These are phyloP conservation scores for Alternaria viburni DNA, from an alignment of 2,329 filamentous ascomycete genomes.

Conservation along the genomic window DNA sequence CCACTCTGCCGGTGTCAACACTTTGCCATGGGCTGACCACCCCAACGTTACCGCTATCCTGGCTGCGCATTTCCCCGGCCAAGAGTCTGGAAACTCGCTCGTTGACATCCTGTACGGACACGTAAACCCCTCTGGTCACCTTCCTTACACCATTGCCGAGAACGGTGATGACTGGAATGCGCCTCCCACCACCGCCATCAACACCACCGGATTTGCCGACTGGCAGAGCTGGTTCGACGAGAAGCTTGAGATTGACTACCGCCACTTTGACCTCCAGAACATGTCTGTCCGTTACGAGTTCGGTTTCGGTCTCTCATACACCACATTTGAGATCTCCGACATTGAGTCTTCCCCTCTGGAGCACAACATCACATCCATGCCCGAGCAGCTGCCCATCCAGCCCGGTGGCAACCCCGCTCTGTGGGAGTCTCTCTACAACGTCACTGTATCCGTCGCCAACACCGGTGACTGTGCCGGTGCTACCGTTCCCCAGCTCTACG, in stretches of 20 bases:
- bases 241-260: conserved; percentile 78
- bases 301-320: conserved; percentile 77
- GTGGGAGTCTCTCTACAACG: conserved; percentile 71
- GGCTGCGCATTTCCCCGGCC: conserved; percentile 51
- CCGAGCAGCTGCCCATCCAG: conserved; percentile 53
- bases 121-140: conserved; percentile 76
- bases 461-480: conserved; percentile 63
- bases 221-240: conserved; percentile 62
- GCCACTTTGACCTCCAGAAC: conserved; percentile 71
- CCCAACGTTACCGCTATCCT: conserved; percentile 54
- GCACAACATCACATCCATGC: conserved; percentile 66
- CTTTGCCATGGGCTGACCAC: conserved; percentile 51
- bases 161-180: conserved; percentile 69
- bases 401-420: conserved; percentile 56
- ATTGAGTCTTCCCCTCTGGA: conserved; percentile 61
- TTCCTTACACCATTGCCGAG: conserved; percentile 86
- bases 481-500: conserved; percentile 64
- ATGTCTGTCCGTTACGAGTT: conserved; percentile 78
- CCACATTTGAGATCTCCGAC: conserved; percentile 74
- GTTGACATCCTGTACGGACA: conserved; percentile 70
- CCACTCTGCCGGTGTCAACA: conserved; percentile 52
- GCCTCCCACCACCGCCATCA: conserved; percentile 50
- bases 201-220: conserved; percentile 49
- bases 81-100: conserved; percentile 50
- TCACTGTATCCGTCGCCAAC: conserved; percentile 72